phyloP scores from a whole-genome alignment of 2,329 filamentous ascomycete species.

The Dothistroma septosporum region DNA sequence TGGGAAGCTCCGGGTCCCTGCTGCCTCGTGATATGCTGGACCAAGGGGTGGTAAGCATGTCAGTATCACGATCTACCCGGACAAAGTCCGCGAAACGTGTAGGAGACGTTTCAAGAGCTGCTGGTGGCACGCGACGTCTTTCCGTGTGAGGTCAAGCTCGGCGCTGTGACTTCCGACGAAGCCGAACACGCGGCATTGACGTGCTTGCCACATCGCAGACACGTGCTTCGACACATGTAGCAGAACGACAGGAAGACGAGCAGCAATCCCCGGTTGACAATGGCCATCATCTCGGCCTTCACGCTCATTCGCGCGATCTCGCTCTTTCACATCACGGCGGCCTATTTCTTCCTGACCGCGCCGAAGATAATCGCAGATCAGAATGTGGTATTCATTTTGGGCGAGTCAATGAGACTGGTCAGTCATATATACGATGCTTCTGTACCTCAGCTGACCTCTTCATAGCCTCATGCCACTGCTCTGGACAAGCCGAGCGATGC shows the following conservation, averaged over 20 bases:
- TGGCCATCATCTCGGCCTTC: constrained; percentile 76
- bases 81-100: background rate
- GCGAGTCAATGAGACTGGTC: constrained; percentile 80
- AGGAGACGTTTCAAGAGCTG: background rate
- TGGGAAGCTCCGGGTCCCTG: background rate
- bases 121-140: background rate
- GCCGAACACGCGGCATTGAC: background rate
- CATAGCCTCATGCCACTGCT: constrained; percentile 59
- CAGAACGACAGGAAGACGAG: background rate
- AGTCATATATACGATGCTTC: constrained; percentile 20
- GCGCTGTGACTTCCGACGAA: background rate
- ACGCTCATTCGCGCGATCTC: constrained; percentile 77
- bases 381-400: constrained; percentile 73
- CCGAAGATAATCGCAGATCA: constrained; percentile 72
- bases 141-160: background rate
- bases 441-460: background rate
- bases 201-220: background rate
- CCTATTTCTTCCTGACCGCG: constrained; percentile 74
- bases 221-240: background rate
- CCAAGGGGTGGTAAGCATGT: background rate
- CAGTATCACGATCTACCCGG: background rate
- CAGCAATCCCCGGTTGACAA: constrained; percentile 36
- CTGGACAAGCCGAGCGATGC: constrained; percentile 67
- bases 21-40: background rate
- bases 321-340: constrained; percentile 78